These are phyloP conservation scores for Polygonum aviculare DNA, from an alignment of 148 eudicot genomes.

Conservation along the genomic window DNA sequence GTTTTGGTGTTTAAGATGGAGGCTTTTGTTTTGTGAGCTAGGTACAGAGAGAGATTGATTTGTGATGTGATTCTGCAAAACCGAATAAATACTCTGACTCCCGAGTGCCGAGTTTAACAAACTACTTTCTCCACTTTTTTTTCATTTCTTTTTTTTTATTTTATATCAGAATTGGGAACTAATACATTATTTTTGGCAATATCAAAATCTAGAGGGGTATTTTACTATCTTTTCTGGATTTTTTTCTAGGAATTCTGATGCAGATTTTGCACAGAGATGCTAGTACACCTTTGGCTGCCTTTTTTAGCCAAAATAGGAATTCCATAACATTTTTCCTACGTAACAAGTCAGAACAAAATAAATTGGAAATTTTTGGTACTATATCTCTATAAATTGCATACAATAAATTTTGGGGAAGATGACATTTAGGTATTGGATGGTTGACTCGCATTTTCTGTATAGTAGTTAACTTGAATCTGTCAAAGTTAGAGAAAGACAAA, in stretches of 20 bases:
- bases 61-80: constrained; percentile 9
- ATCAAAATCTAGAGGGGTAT: constrained; percentile 2
- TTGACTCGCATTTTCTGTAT: too few species aligned
- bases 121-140: neutral
- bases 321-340: too few species aligned
- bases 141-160: neutral
- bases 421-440: too few species aligned
- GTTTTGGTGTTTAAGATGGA: constrained; percentile 8
- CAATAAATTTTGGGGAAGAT: too few species aligned
- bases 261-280: neutral
- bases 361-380: too few species aligned
- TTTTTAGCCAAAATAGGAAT: neutral
- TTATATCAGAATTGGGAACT: neutral
- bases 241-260: neutral
- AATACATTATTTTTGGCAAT: neutral
- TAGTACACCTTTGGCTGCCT: neutral
- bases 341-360: too few species aligned
- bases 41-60: neutral
- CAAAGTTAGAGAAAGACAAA: too few species aligned
- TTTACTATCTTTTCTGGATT: neutral
- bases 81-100: constrained; percentile 11
- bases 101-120: neutral
- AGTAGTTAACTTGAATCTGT: too few species aligned
- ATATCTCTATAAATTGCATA: too few species aligned
- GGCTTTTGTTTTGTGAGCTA: constrained; percentile 6